A percentile compares a stretch with the other conserved stretches of the same genome.
Evolutionary conservation across 1,284 basidiomycete genomes (phyloP).

Genomic region (Austroboletus niveus): DNA sequence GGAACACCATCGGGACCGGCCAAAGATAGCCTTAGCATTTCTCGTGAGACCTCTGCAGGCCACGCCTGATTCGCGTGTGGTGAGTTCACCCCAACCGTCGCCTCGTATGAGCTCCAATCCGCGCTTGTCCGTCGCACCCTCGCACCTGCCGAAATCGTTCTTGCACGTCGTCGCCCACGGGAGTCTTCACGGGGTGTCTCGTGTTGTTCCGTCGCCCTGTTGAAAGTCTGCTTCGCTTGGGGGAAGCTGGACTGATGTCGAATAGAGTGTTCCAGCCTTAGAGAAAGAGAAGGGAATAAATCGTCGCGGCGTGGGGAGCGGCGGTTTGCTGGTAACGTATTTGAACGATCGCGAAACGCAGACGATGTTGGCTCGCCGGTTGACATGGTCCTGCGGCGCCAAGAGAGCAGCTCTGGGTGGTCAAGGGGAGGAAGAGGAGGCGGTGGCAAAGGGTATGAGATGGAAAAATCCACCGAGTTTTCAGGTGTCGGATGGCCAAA

Average conservation of each 20-base stretch:
- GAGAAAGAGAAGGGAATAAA: conserved; percentile 27
- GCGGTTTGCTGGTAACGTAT: conserved; percentile 20
- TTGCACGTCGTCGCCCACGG: conserved; percentile 18
- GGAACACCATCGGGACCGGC: conserved; percentile 9
- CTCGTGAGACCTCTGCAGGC: conserved; percentile 45
- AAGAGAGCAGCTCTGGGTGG: conserved; percentile 45
- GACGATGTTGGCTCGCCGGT: conserved; percentile 6
- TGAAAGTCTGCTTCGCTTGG: conserved; percentile 3
- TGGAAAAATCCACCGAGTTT: conserved; percentile 23
- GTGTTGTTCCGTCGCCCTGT: conserved; percentile 8
- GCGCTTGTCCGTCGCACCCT: conserved; percentile 38
- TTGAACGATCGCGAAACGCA: conserved; percentile 24
- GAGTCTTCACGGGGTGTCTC: neutral
- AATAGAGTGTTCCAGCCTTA: conserved; percentile 20
- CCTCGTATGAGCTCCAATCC: conserved; percentile 42
- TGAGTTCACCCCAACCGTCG: conserved; percentile 33
- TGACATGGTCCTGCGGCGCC: conserved; percentile 11
- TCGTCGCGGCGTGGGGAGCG: conserved; percentile 18
- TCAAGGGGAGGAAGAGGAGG: conserved; percentile 53
- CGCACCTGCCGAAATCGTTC: conserved; percentile 17
- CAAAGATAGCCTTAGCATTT: conserved; percentile 41
- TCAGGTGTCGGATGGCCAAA: conserved; percentile 39
- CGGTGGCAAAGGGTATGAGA: conserved; percentile 24
- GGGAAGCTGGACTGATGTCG: conserved; percentile 14
- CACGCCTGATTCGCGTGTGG: conserved; percentile 35